These are phyloP conservation scores for Lactifluus pinguis DNA, from an alignment of 768 basidiomycete species.

Conservation along the genomic window DNA sequence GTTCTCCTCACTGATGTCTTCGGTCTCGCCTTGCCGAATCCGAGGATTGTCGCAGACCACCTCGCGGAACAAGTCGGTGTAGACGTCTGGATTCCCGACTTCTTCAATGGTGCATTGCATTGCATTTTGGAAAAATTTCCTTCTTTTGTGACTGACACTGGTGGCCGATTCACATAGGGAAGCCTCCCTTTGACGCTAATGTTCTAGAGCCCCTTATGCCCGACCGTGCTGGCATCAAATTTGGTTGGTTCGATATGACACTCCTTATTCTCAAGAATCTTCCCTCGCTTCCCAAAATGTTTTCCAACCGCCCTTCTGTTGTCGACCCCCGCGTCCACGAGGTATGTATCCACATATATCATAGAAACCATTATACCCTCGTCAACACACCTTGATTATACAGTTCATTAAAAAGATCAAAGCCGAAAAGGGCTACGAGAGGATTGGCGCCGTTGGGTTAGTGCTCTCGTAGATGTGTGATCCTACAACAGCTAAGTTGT, in stretches of 20 bases:
- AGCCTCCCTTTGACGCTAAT: slow-evolving; percentile 23
- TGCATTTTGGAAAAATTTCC: not conserved
- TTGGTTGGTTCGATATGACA: slow-evolving; percentile 17
- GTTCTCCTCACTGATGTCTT: slow-evolving; percentile 50
- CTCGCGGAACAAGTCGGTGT: slow-evolving; percentile 40
- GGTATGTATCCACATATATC: slow-evolving; percentile 15
- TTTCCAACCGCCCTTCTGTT: slow-evolving; percentile 23
- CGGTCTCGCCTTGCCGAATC: slow-evolving; percentile 36
- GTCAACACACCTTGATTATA: not conserved
- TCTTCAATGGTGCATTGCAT: slow-evolving; percentile 43
- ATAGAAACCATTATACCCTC: not conserved
- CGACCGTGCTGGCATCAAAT: slow-evolving; percentile 25
- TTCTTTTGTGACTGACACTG: not conserved
- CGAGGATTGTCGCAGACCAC: slow-evolving; percentile 48
- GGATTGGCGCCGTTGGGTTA: slow-evolving; percentile 37
- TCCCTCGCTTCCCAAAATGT: slow-evolving; percentile 19
- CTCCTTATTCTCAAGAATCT: slow-evolving; percentile 20
- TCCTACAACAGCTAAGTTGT: not conserved
- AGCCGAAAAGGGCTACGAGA: slow-evolving; percentile 31
- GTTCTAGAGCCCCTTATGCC: slow-evolving; percentile 25
- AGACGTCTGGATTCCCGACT: slow-evolving; percentile 60
- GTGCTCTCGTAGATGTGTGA: not conserved
- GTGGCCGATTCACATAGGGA: slow-evolving; percentile 19
- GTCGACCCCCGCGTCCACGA: slow-evolving; percentile 23
- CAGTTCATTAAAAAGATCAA: slow-evolving; percentile 33